A percentile compares a stretch with the other conserved stretches of the same genome.
These are phyloP conservation scores for Dovyalis caffra DNA, from an alignment of 345 rosid species.

Conservation along the genomic window DNA sequence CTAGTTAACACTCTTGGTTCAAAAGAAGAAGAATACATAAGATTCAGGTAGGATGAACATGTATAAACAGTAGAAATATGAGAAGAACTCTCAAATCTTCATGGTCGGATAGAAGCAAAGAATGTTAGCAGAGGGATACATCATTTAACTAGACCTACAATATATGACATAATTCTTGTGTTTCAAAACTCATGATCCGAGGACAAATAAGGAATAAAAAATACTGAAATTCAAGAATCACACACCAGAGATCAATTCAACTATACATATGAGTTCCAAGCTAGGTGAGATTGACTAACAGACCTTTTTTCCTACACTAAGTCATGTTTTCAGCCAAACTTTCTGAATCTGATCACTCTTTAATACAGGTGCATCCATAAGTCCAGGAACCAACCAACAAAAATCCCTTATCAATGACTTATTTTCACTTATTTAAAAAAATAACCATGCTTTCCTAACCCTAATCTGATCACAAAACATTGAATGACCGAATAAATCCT, in stretches of 20 bases:
- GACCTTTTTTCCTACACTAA: too few relatives aligned
- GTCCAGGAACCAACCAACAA: too few relatives aligned
- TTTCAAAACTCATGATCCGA: background rate
- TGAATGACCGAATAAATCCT: background rate
- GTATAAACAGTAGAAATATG: background rate
- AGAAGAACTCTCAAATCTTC: background rate
- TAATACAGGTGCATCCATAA: too few relatives aligned
- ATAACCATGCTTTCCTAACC: background rate
- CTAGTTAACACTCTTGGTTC: background rate
- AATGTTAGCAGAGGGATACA: background rate
- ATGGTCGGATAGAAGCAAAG: background rate
- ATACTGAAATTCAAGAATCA: background rate
- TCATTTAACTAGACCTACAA: too few relatives aligned
- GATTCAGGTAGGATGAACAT: background rate
- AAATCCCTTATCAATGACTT: too few relatives aligned
- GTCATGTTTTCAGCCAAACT: too few relatives aligned
- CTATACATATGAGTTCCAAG: too few relatives aligned
- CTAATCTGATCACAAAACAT: slow-evolving; percentile 2
- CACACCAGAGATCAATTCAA: background rate
- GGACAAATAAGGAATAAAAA: background rate
- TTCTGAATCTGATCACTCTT: too few relatives aligned
- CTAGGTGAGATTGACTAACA: too few relatives aligned
- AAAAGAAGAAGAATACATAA: background rate
- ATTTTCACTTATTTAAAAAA: background rate
- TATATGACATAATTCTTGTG: background rate